A percentile compares a stretch with the other conserved stretches of the same genome.
Conservation (phyloP, 2,329 filamentous ascomycete species). For the Colletotrichum sp. region DNA sequence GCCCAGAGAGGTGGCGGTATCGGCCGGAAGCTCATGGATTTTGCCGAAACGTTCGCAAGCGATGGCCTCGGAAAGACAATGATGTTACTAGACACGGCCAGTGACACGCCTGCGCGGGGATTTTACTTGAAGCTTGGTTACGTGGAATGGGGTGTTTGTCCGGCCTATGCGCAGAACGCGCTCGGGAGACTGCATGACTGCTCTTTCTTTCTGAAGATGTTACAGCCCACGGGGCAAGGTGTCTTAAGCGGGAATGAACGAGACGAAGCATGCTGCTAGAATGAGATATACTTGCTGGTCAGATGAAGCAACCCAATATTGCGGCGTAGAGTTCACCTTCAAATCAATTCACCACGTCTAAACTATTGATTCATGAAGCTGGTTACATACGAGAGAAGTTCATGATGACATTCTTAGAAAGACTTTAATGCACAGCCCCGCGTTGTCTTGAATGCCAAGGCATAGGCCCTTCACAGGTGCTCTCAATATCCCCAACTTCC, state of each 20-base stretch:
- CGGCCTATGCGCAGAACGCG: background rate
- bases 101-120: background rate
- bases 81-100: background rate
- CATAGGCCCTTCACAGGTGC: background rate
- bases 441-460: background rate
- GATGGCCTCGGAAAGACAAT: background rate
- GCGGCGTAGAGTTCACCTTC: background rate
- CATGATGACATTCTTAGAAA: background rate
- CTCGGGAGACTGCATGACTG: background rate
- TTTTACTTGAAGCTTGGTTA: background rate
- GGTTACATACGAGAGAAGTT: background rate
- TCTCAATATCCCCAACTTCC: background rate
- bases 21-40: background rate
- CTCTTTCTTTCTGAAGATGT: background rate
- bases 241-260: accelerated
- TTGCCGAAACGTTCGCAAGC: background rate
- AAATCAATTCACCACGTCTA: background rate
- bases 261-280: background rate
- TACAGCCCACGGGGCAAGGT: background rate
- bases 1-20: background rate
- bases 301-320: background rate
- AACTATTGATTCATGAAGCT: background rate
- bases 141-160: background rate
- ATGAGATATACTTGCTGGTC: background rate
- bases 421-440: background rate